A percentile compares a stretch with the other conserved stretches of the same genome.
Evolutionary conservation across 164 flowering plant genomes (phyloP).

Genomic region (Cinnamomum chago): DNA sequence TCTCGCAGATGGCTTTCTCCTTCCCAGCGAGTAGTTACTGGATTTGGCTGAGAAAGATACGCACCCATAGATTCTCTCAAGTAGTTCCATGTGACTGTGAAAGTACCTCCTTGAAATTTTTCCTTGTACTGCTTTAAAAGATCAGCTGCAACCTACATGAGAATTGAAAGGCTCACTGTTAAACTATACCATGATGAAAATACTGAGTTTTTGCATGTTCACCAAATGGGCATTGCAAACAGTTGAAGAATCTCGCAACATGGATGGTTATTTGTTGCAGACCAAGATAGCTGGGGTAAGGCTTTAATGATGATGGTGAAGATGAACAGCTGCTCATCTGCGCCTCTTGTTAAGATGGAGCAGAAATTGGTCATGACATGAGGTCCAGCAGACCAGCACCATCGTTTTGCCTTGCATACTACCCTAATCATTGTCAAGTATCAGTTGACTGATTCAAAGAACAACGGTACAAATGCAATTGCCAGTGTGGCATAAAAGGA

Average conservation of each 20-base stretch:
- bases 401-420: background rate
- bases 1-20: slow-evolving; percentile 84
- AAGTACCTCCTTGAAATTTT: slow-evolving; percentile 87
- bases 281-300: too few species aligned
- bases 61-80: slow-evolving; percentile 85
- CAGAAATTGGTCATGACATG: background rate
- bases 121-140: slow-evolving; percentile 86
- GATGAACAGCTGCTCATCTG: too few species aligned
- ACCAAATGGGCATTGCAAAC: background rate
- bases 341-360: background rate
- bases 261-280: background rate
- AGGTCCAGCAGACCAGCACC: background rate
- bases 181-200: background rate
- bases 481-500: background rate
- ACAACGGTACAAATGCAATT: background rate
- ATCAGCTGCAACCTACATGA: slow-evolving; percentile 71
- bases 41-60: slow-evolving; percentile 91
- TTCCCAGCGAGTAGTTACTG: slow-evolving; percentile 94
- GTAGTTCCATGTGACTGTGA: slow-evolving; percentile 91
- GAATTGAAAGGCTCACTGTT: background rate
- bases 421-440: background rate
- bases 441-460: background rate
- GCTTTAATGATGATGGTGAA: too few species aligned
- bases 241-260: background rate
- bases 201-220: background rate